phyloP scores from a whole-genome alignment of 345 rosid genomes.

The Syzygium jambos region DNA sequence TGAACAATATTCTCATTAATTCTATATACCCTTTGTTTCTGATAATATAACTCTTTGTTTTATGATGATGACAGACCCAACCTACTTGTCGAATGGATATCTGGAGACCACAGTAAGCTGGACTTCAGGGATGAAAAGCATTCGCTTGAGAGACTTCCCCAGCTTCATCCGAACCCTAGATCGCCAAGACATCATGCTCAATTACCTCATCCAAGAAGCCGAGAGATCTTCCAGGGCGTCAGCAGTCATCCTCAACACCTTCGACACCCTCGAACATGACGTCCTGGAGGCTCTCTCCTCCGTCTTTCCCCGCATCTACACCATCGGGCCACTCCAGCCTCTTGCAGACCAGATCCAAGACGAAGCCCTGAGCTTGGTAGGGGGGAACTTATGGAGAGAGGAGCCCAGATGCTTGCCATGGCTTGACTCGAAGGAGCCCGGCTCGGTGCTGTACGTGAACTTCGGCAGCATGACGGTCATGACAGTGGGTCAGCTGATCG shows the following conservation, averaged over 20 bases:
- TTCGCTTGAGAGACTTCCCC: constrained; percentile 27
- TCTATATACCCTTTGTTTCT: background rate
- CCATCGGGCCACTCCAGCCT: constrained; percentile 25
- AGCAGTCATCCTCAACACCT: constrained; percentile 30
- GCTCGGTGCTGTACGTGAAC: background rate
- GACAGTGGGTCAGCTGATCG: background rate
- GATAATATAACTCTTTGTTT: background rate
- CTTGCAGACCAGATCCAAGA: constrained; percentile 1
- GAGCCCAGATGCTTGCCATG: background rate
- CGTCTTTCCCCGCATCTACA: constrained; percentile 10
- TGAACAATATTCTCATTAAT: background rate
- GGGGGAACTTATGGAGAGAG: background rate
- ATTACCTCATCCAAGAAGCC: constrained; percentile 5
- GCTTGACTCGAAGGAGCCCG: background rate
- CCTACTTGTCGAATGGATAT: constrained; percentile 11
- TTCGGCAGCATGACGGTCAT: background rate
- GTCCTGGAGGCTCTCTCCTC: constrained; percentile 12
- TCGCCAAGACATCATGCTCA: constrained; percentile 15
- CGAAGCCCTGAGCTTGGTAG: background rate
- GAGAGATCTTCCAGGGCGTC: constrained; percentile 9
- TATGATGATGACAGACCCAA: constrained; percentile 10
- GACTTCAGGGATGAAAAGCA: constrained; percentile 25
- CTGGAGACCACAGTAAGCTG: constrained; percentile 23
- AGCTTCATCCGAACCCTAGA: constrained; percentile 16
- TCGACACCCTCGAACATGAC: constrained; percentile 22